A percentile compares a stretch with the other conserved stretches of the same genome.
Conservation (phyloP, 169 alveolate species). For the Plasmodium cynomolgi region DNA sequence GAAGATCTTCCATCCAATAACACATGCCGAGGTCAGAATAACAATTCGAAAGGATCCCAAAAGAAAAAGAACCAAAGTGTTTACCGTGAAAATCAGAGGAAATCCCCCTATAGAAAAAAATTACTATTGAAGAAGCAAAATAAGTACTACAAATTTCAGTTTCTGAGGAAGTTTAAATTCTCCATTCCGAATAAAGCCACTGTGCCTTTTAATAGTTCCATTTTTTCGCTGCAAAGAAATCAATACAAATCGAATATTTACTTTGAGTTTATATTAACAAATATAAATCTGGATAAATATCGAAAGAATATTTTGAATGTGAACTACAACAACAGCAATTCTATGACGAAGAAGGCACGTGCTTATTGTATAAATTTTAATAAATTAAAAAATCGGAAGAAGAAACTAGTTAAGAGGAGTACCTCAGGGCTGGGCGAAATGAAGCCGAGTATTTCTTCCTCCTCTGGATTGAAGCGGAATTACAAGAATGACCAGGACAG, state of each 20-base stretch:
- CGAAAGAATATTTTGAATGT: conserved; percentile 51
- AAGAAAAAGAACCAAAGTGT: neutral
- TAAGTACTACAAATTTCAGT: conserved; percentile 13
- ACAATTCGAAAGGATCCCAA: neutral
- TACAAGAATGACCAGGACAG: neutral
- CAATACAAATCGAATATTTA: conserved; percentile 29
- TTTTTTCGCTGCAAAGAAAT: conserved; percentile 64
- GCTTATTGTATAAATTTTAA: conserved; percentile 50
- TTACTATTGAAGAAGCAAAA: conserved; percentile 9
- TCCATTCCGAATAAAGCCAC: conserved; percentile 9
- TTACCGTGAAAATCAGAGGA: conserved; percentile 10
- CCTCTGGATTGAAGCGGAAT: neutral
- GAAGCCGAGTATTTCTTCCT: neutral
- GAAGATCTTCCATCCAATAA: neutral
- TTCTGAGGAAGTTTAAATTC: conserved; percentile 28
- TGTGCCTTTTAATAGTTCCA: conserved; percentile 54
- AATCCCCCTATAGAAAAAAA: neutral
- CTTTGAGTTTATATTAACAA: conserved; percentile 49
- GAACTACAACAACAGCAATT: conserved; percentile 42
- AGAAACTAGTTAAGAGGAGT: conserved; percentile 2
- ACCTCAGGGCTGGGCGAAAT: neutral
- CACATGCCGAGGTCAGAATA: neutral
- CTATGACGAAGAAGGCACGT: conserved; percentile 14
- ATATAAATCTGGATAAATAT: conserved; percentile 55
- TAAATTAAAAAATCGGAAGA: conserved; percentile 13